phyloP scores from a whole-genome alignment of 179 eudicot genomes.

The Heliamphora pulchella region DNA sequence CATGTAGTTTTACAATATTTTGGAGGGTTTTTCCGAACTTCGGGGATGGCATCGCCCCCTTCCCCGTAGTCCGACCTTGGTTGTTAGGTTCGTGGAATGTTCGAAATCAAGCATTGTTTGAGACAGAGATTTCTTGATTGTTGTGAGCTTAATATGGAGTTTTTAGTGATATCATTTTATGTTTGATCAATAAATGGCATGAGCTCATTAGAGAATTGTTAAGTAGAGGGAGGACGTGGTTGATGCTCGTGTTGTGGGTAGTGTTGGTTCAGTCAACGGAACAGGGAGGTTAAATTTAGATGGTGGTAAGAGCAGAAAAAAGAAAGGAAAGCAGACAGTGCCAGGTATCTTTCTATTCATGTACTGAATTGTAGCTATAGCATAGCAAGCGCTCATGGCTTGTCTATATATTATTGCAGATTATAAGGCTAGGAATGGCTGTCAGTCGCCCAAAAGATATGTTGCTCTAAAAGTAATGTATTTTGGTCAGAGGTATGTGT shows the following conservation, averaged over 20 bases:
- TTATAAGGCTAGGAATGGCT: conserved; percentile 24
- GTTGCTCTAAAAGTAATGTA: conserved; percentile 81
- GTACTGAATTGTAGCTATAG: neutral
- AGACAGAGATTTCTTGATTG: neutral
- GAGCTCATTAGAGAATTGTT: neutral
- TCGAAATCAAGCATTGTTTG: neutral
- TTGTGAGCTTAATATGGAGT: neutral
- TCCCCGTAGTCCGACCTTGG: too few species aligned
- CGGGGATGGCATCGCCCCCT: too few species aligned
- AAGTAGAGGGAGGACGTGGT: conserved; percentile 31
- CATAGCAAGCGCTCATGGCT: neutral
- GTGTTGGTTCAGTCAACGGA: conserved; percentile 18
- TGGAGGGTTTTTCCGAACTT: too few species aligned
- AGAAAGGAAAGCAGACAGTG: conserved; percentile 17
- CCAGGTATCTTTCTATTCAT: conserved; percentile 17
- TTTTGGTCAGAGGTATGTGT: conserved; percentile 78
- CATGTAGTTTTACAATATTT: too few species aligned
- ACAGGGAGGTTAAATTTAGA: conserved; percentile 13
- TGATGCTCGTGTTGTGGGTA: conserved; percentile 19
- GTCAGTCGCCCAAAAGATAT: conserved; percentile 49
- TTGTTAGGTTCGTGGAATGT: too few species aligned
- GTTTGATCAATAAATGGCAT: neutral
- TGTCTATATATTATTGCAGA: conserved; percentile 23
- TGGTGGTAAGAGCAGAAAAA: conserved; percentile 23
- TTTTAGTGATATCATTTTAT: neutral